Evolutionary conservation across 1,284 basidiomycete genomes (phyloP), one percentile per base, ranked within the genome.

Genomic region (Agroathelia rolfsii): DNA sequence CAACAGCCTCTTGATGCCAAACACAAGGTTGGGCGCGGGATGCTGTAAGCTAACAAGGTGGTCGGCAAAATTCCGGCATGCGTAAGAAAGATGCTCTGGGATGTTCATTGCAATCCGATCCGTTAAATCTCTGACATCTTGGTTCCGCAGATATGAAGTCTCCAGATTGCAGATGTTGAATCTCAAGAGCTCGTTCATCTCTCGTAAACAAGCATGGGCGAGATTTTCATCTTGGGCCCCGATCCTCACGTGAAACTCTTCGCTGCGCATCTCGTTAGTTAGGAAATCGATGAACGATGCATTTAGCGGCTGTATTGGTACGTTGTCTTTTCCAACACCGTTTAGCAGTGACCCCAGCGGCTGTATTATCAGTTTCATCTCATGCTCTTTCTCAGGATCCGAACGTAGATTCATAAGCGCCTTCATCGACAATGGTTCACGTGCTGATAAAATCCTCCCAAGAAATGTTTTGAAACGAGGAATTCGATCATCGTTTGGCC

Each of bases 121-220:
- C 3, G 23, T 14, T 0, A 46, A 28, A 29, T 46, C 43, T 1
- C 34, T 27, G 10, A 53, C 25, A 3, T 49, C 44, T 7, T n/a
- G 6, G 19, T 54, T 53, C 4, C 12, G 25, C 2, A 39, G 3
- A 33, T 52, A 46, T 8, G 55, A 57, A 3, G 45, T 47, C 16
- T 49, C 39, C 15, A 53, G 24, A 6, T 43, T 18, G 32, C 48
- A 56, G 6, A 53, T 49, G 35, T 51, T 56, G 41, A 57, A 58
- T 19, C 46, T 42, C 12, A 61, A 48, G 10, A 45, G 41, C 9
- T 30, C 16, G 6, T 40, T 29, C 44, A 55, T 41, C 16, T 46
- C 35, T 12, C 35, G 26, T 8, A 53, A 30, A 15, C 41, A 44
- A 3, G 43, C 31, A 1, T 38, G 26, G 0, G 40, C 37, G 15